These are phyloP conservation scores for Candida sp. DNA, from an alignment of 1,139 yeast species.

Conservation along the genomic window DNA sequence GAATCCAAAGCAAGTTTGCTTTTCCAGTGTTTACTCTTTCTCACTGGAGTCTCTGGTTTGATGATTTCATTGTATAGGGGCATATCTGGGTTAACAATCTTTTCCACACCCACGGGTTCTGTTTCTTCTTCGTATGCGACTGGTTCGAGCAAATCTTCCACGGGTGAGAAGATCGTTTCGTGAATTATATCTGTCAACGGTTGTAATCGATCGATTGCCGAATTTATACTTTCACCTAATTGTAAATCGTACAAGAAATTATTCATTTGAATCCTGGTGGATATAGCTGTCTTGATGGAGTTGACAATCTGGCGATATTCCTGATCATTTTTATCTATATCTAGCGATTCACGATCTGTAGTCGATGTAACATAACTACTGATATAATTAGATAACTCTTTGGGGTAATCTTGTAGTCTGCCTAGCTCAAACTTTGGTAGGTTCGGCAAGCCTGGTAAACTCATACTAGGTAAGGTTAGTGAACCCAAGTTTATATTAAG, in stretches of 20 bases:
- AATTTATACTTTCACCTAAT: slow-evolving; percentile 47
- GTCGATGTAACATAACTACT: slow-evolving; percentile 20
- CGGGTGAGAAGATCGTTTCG: slow-evolving; percentile 48
- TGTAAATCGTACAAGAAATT: slow-evolving; percentile 49
- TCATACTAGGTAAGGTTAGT: slow-evolving; percentile 17
- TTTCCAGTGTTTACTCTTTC: slow-evolving; percentile 5
- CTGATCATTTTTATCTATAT: slow-evolving; percentile 22
- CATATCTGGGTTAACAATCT: slow-evolving; percentile 43
- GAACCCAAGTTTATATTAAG: slow-evolving; percentile 21
- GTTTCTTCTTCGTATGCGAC: slow-evolving; percentile 24
- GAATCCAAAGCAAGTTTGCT: slow-evolving; percentile 2
- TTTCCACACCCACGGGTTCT: slow-evolving; percentile 56
- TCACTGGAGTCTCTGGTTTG: slow-evolving; percentile 29
- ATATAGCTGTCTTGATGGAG: slow-evolving; percentile 35
- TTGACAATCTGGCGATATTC: slow-evolving; percentile 24
- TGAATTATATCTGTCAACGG: slow-evolving; percentile 51
- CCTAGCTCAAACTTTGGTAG: slow-evolving; percentile 21
- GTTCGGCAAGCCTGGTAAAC: slow-evolving; percentile 13
- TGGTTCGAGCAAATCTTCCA: slow-evolving; percentile 36
- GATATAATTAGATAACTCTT: slow-evolving; percentile 28
- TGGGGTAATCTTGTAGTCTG: slow-evolving; percentile 22
- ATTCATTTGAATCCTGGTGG: slow-evolving; percentile 45
- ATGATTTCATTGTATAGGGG: slow-evolving; percentile 52
- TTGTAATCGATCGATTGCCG: slow-evolving; percentile 56
- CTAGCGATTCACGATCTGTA: slow-evolving; percentile 9